Evolutionary conservation across 2,329 filamentous ascomycete genomes (phyloP).

Genomic region (Elsinoe necatrix): DNA sequence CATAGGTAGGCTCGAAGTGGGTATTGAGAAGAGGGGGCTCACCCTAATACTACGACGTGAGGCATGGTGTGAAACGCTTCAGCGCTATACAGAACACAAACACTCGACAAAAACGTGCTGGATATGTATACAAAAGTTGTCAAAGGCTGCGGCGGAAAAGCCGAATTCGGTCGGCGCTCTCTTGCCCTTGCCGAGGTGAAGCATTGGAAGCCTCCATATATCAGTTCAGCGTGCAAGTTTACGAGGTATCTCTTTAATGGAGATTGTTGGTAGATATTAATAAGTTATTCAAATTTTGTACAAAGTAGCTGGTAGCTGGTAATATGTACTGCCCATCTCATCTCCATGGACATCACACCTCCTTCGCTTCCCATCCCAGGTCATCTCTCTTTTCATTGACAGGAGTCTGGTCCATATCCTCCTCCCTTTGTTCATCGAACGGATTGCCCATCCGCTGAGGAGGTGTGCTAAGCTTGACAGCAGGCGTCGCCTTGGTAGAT

Average conservation of each 20-base stretch:
- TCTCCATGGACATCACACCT: background rate
- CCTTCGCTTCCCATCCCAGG: background rate
- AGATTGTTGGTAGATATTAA: too few relatives aligned
- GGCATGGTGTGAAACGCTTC: background rate
- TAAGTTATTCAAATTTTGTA: background rate
- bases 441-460: background rate
- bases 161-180: background rate
- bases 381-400: conserved; percentile 9
- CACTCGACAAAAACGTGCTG: background rate
- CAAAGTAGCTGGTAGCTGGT: conserved; percentile 12
- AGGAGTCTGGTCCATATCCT: conserved; percentile 5
- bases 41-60: conserved; percentile 12
- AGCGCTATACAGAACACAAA: background rate
- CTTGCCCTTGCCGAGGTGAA: background rate
- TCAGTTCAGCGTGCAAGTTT: too few relatives aligned
- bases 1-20: background rate
- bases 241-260: too few relatives aligned
- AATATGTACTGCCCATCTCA: background rate
- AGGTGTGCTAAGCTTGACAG: conserved; percentile 7
- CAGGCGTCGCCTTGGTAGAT: background rate
- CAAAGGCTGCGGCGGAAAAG: background rate
- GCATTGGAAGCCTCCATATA: background rate
- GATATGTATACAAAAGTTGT: background rate
- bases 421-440: conserved; percentile 2
- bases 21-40: background rate